Percentiles rank a stretch among this genome's conserved stretches.
phyloP scores from a whole-genome alignment of 441 rosid species.

The Euphorbia corollata region DNA sequence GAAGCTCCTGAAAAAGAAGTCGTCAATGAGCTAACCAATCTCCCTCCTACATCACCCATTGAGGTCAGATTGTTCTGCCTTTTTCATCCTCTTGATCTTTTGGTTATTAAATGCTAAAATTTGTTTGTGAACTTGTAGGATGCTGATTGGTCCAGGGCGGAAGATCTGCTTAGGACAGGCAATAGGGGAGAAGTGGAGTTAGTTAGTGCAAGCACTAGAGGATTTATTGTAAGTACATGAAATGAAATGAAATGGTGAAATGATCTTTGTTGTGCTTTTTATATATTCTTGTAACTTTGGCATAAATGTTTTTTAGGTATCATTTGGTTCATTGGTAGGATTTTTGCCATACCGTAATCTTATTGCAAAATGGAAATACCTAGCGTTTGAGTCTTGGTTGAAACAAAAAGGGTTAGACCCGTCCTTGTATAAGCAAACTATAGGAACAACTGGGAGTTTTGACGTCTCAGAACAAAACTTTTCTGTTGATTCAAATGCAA shows the following conservation, averaged over 20 bases:
- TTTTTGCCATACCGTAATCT: conserved; percentile 84
- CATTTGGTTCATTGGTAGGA: conserved; percentile 77
- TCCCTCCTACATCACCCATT: conserved; percentile 37
- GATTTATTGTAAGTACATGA: conserved; percentile 62
- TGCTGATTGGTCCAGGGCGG: conserved; percentile 69
- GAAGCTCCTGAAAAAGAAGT: conserved; percentile 27
- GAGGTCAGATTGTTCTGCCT: conserved; percentile 40
- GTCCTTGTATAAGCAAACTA: conserved; percentile 51
- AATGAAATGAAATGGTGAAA: conserved; percentile 6
- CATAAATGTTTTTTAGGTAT: conserved; percentile 45
- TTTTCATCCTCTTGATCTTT: conserved; percentile 7
- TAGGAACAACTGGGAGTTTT: conserved; percentile 59
- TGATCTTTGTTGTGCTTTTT: not conserved
- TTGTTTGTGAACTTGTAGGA: conserved; percentile 40
- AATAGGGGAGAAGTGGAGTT: conserved; percentile 62
- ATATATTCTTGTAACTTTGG: conserved; percentile 17
- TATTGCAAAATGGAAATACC: conserved; percentile 65
- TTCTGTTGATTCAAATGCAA: conserved; percentile 30
- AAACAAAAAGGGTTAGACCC: conserved; percentile 81
- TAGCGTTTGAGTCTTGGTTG: conserved; percentile 91
- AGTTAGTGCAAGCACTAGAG: conserved; percentile 66
- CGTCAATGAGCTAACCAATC: conserved; percentile 32
- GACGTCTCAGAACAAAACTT: conserved; percentile 32
- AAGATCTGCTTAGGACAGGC: conserved; percentile 47
- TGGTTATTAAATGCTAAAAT: conserved; percentile 4